phyloP scores from a whole-genome alignment of 768 basidiomycete species.

The Rickenella mellea region DNA sequence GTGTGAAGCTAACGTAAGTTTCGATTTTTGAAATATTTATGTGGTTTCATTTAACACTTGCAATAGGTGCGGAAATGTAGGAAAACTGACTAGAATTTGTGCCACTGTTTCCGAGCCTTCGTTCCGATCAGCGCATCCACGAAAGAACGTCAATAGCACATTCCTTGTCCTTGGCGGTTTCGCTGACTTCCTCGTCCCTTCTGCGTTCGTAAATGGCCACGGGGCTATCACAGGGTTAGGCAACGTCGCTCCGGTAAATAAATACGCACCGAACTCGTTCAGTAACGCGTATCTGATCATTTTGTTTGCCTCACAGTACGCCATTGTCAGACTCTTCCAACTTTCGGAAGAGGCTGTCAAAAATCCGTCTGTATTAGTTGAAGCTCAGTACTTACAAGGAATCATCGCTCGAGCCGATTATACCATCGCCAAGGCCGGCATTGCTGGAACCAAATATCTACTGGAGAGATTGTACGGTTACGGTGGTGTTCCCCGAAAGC shows the following conservation, averaged over 20 bases:
- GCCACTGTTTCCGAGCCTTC: slow-evolving; percentile 47
- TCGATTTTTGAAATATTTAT: neutral
- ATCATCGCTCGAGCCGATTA: slow-evolving; percentile 75
- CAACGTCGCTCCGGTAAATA: slow-evolving; percentile 66
- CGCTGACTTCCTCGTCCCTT: slow-evolving; percentile 72
- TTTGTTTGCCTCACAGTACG: slow-evolving; percentile 29
- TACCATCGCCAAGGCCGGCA: slow-evolving; percentile 65
- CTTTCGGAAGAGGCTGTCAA: slow-evolving; percentile 47
- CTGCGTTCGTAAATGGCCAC: slow-evolving; percentile 63
- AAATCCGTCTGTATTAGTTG: slow-evolving; percentile 47
- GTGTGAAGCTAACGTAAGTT: slow-evolving; percentile 83
- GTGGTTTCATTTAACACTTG: neutral
- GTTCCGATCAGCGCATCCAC: slow-evolving; percentile 53
- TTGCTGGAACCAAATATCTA: slow-evolving; percentile 78
- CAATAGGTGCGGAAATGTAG: slow-evolving; percentile 79
- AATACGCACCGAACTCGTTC: too few relatives aligned
- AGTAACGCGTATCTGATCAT: slow-evolving; percentile 9
- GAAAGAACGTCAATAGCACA: slow-evolving; percentile 53
- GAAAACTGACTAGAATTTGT: slow-evolving; percentile 80
- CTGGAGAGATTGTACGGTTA: slow-evolving; percentile 71
- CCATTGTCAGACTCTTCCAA: slow-evolving; percentile 52
- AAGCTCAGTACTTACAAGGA: slow-evolving; percentile 70
- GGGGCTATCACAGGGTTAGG: slow-evolving; percentile 89
- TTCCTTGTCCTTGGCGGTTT: slow-evolving; percentile 86
- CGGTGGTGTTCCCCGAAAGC: slow-evolving; percentile 70